Evolutionary conservation across 2,329 filamentous ascomycete species (phyloP), one percentile per base, ranked within the genome.

Genomic region (Fusarium subtropicale): DNA sequence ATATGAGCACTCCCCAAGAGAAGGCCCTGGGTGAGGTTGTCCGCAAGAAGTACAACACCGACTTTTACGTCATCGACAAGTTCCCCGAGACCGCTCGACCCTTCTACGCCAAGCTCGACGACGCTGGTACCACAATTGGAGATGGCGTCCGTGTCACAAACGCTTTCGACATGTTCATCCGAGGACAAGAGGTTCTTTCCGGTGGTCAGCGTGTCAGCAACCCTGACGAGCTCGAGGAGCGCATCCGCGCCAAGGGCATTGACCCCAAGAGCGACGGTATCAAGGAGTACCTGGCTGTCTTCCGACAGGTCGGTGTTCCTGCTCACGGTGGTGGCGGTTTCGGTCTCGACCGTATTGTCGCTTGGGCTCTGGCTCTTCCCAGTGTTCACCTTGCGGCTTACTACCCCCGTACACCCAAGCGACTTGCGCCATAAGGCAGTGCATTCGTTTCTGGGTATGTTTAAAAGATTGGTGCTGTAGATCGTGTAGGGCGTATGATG

Each of bases 61-160:
- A 99, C 83, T 98, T 98, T 83, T 98, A 97, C 83, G 91, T 97
- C 24, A 87, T 99, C 67, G 95, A 98, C 85, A 96, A 98, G 82
- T 99, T 97, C 86, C 96, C 96, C 45, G 90, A 96, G 79, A 85
- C 86, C 38, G 92, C 96, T 22, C 89, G 96, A 31, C 95, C 95
- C 7, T 97, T 97, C 81, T 98, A 97, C 81, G 94, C 95, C 67
- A 57, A 57, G 55, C 93, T 95, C 83, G 89, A 92, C 54, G 92
- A 76, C 76, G 87, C 88, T 4, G 83, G 86, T 39, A 87, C 91
- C 74, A 85, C 88, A 56, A 84, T 56, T 13, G 54, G 54, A 24
- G 34, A 56, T 28, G 54, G 54, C 2, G 55, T 52, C 10, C 55
- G 84, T 30, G 86, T 93, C 68, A 92, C 87, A 18, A 90, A 90